Percentiles rank a stretch among this genome's conserved stretches.
Evolutionary conservation across 306 rosid genomes (phyloP).

Genomic region (Lagenaria siceraria): DNA sequence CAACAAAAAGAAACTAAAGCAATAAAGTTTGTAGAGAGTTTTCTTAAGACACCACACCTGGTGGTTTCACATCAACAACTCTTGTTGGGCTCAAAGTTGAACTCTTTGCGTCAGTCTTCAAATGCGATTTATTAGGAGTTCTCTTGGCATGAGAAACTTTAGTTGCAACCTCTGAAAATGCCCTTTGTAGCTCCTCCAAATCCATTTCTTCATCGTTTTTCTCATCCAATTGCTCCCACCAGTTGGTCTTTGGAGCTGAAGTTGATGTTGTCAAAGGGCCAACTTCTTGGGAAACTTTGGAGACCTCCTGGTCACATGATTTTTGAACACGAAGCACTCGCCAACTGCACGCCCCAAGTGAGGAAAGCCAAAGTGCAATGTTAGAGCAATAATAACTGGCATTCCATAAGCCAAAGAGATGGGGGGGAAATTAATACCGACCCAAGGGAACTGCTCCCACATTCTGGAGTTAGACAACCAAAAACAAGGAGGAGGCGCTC

Average conservation of each 20-base stretch:
- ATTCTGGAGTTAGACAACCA: slow-evolving; percentile 46
- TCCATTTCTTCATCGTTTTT: slow-evolving; percentile 33
- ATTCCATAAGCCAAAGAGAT: not conserved
- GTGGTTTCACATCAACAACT: slow-evolving; percentile 20
- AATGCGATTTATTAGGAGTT: slow-evolving; percentile 8
- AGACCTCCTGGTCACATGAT: slow-evolving; percentile 5
- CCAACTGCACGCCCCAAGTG: slow-evolving; percentile 27
- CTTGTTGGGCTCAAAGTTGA: slow-evolving; percentile 16
- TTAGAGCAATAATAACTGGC: not conserved
- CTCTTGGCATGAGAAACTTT: slow-evolving; percentile 37
- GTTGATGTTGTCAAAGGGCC: slow-evolving; percentile 4
- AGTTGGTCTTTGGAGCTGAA: slow-evolving; percentile 13
- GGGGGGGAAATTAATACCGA: not conserved
- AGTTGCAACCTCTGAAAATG: slow-evolving; percentile 40
- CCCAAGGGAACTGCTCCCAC: slow-evolving; percentile 43
- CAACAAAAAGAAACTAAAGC: not conserved
- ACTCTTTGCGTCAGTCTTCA: slow-evolving; percentile 10
- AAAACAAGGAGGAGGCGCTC: slow-evolving; percentile 59
- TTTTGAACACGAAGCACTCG: slow-evolving; percentile 69
- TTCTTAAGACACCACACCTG: slow-evolving; percentile 26
- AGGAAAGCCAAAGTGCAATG: not conserved
- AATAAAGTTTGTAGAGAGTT: not conserved
- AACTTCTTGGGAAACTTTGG: slow-evolving; percentile 9
- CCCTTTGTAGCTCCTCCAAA: slow-evolving; percentile 48
- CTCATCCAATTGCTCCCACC: slow-evolving; percentile 23